A percentile compares a stretch with the other conserved stretches of the same genome.
Evolutionary conservation across 352 stramenopile species (phyloP).

Genomic region (Globisporangium cederbergense): DNA sequence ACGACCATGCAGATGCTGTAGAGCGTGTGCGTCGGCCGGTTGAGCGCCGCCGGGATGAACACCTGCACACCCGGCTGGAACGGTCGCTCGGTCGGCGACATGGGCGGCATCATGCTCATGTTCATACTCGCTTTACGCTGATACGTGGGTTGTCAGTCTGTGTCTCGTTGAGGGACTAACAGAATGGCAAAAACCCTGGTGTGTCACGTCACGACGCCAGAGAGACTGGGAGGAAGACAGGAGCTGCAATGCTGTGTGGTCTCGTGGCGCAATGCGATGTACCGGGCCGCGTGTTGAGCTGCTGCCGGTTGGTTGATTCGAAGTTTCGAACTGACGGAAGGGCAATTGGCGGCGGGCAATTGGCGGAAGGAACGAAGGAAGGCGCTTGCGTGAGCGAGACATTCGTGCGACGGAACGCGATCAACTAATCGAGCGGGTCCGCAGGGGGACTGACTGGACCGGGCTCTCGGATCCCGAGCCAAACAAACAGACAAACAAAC

Average conservation of each 20-base stretch:
- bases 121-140: neutral
- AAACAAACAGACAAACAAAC: neutral
- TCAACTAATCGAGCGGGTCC: constrained; percentile 3
- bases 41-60: constrained; percentile 80
- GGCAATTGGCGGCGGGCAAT: too few relatives aligned
- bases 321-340: constrained; percentile 15
- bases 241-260: neutral
- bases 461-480: neutral
- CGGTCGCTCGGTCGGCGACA: constrained; percentile 11
- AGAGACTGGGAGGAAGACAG: neutral
- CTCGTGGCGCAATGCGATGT: neutral
- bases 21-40: constrained; percentile 77
- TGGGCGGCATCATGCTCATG: constrained; percentile 1
- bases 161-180: too few relatives aligned
- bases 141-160: too few relatives aligned
- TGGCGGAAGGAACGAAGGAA: too few relatives aligned
- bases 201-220: constrained; percentile 3
- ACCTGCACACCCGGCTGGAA: constrained; percentile 60
- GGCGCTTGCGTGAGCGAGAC: neutral
- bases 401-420: constrained; percentile 4
- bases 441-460: neutral
- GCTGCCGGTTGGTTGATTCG: constrained; percentile 1
- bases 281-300: constrained; percentile 1
- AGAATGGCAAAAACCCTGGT: neutral
- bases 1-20: constrained; percentile 84